Base-by-base conservation (phyloP, 129 eudicot genomes). In the Tanacetum coccineum region DNA sequence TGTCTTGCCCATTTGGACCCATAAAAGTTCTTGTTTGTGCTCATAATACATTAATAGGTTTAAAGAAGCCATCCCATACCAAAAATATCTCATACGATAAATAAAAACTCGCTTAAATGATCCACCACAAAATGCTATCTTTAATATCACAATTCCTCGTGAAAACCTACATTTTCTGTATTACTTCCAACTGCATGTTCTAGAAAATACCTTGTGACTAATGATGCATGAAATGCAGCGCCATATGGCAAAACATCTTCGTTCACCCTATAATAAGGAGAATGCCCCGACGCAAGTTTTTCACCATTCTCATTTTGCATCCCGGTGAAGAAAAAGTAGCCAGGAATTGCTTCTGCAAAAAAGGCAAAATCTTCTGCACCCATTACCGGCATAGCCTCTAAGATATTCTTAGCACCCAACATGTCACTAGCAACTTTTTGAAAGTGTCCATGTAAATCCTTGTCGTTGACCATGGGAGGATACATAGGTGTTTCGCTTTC, bases 311-410 rank as follows among this genome's bases (percentile, higher is more conserved):
- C 73, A 14, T 75, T 76, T 26, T 71, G 66, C 89, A 87, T 78
- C 9, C 95, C 89, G 9, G 83, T 50, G 12, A 19, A 75, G 70
- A 52, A 80, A 40, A 83, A 81, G 57, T 74, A 71, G 15, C 89
- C 95, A n/a, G 95, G 95, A 22, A 83, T 65, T 9, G 60, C 61
- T 66, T 83, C 87, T 3, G 81, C 79, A 47, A 71, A 83, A 36
- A 80, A 81, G 0, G 89, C 64, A 59, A 87, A 87, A 73, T 87
- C 95, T 78, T 87, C 95, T 9, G 87, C 55, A 36, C 95, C 95
- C 88, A 84, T 78, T 6, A 14, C 1, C 13, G 80, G 83, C 18
- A 9, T 56, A 40, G 44, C 19, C 26, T 81, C 83, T 62, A 64
- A 20, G 52, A 78, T 70, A 58, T 78, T 87, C n/a, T 66, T 57